phyloP scores from a whole-genome alignment of 768 basidiomycete species.

The Phlebiopsis flavidoalba region DNA sequence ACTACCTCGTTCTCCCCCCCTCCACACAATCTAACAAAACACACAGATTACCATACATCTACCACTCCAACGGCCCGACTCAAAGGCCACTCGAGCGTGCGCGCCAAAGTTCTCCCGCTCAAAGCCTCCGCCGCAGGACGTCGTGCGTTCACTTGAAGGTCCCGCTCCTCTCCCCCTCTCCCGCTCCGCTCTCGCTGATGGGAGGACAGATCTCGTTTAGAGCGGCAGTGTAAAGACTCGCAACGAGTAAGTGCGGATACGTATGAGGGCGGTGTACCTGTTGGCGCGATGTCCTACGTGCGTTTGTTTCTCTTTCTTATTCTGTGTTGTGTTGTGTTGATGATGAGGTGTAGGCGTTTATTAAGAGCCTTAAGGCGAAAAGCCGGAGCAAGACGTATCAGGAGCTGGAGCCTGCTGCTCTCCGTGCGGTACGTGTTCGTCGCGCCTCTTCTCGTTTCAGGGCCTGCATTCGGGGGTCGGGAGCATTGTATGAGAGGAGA shows the following conservation, averaged over 20 bases:
- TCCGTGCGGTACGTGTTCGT: no score
- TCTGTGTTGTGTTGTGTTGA: neutral
- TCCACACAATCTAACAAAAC: no score
- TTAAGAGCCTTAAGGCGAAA: no score
- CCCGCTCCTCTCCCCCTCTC: neutral
- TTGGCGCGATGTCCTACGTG: slow-evolving; percentile 80
- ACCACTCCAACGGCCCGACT: slow-evolving; percentile 25
- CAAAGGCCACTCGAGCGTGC: slow-evolving; percentile 19
- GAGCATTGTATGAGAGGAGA: no score
- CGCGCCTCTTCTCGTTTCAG: no score
- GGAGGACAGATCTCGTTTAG: slow-evolving; percentile 76
- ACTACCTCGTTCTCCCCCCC: no score
- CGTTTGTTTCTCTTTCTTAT: slow-evolving; percentile 14
- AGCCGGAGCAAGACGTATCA: no score
- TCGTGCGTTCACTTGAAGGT: slow-evolving; percentile 51
- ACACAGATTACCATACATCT: slow-evolving; percentile 14
- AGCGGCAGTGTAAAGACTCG: slow-evolving; percentile 73
- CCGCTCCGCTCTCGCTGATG: neutral
- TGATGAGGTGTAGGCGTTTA: no score
- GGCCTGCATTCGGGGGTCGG: no score
- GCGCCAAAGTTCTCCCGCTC: slow-evolving; percentile 11
- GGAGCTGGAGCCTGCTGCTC: no score
- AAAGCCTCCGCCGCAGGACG: slow-evolving; percentile 83
- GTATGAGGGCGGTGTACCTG: slow-evolving; percentile 56
- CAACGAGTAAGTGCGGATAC: slow-evolving; percentile 85